Base-by-base conservation (phyloP, 176 grass and related monocot species). In the Echinochloa phyllopogon region DNA sequence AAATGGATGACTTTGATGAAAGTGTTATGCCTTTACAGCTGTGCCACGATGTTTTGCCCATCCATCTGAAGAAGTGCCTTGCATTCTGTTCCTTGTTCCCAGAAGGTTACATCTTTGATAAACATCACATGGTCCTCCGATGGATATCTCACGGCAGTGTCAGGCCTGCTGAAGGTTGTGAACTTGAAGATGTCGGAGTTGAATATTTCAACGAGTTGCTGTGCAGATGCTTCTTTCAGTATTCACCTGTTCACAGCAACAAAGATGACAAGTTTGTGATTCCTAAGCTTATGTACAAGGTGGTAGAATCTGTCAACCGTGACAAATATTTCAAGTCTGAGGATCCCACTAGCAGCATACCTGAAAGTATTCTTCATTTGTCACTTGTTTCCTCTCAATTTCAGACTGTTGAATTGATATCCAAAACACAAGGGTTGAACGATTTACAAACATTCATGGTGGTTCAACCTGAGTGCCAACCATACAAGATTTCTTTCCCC, bases 41-140 rank as follows among this genome's bases (percentile, higher is more conserved):
- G 6, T 83, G 84, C 3, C 66, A 84, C 25, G 71, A 64, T 25
- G 43, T 24, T 37, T 68, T 87, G 29, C 84, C 84, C 3, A 27
- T 29, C 6, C 39, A 80, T 77, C 66, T 93, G 14, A 87, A 85
- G 20, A 49, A 21, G 21, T 89, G 87, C 59, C 53, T 92, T 21
- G 50, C 58, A 38, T 84, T 89, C 2, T 87, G 83, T 71, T 88
- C 65, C 10, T 78, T 92, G 60, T 88, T 91, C 83, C 85, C 85
- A 24, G 24, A 66, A 52, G 59, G 33, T 8, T 81, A 70, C 18
- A 43, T 91, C 11, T 82, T 88, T 73, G 65, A 42, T 58, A 88
- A 72, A 64, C 27, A 76, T 70, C 45, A 37, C 23, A 24, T 78
- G 3, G 70, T 92, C 52, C 55, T 27, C 27, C 56, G 39, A 42